These are phyloP conservation scores for Gnomoniopsis sp. DNA, from an alignment of 2,329 filamentous ascomycete species.

Conservation along the genomic window DNA sequence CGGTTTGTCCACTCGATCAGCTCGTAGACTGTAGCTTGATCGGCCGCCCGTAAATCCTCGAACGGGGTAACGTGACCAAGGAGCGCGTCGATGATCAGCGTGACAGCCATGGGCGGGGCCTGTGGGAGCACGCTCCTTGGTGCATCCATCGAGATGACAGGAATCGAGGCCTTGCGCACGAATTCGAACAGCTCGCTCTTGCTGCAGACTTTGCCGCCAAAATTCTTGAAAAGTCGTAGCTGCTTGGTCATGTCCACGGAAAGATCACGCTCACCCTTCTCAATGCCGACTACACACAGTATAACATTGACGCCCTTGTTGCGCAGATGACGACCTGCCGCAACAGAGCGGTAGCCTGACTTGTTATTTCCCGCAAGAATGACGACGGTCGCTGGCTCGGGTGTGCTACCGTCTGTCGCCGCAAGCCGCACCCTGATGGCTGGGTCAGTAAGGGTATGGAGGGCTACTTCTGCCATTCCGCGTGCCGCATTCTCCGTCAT, in stretches of 20 bases:
- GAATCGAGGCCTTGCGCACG: conserved; percentile 44
- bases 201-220: conserved; percentile 69
- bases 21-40: conserved; percentile 81
- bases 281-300: conserved; percentile 79
- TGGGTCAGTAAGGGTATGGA: conserved; percentile 63
- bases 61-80: conserved; percentile 85
- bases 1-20: conserved; percentile 94
- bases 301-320: conserved; percentile 80
- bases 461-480: conserved; percentile 79
- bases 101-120: conserved; percentile 60
- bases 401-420: conserved; percentile 29
- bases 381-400: conserved; percentile 48
- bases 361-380: conserved; percentile 96
- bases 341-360: conserved; percentile 78
- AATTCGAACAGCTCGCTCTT: conserved; percentile 62
- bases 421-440: conserved; percentile 54
- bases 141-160: conserved; percentile 33
- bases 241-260: conserved; percentile 79
- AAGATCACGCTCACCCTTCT: conserved; percentile 74
- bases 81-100: conserved; percentile 84
- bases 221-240: conserved; percentile 76
- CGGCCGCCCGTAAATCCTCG: conserved; percentile 78
- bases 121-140: conserved; percentile 35
- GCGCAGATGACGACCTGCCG: conserved; percentile 80
- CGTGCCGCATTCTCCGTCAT: conserved; percentile 90